Evolutionary conservation across 169 alveolate species (phyloP).

Genomic region (Plasmodium vinckei): DNA sequence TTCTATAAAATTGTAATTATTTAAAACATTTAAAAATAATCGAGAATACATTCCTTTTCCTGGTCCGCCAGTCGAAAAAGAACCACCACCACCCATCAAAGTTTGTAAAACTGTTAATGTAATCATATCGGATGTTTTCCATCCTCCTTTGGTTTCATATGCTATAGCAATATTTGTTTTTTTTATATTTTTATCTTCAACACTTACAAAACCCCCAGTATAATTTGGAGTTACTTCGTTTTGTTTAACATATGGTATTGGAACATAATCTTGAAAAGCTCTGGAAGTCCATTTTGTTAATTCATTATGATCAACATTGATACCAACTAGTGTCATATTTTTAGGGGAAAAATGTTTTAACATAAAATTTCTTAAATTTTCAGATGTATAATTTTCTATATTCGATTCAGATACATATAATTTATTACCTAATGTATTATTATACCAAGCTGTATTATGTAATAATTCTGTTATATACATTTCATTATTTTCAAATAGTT

Average conservation of each 20-base stretch:
- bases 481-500: conserved; percentile 84
- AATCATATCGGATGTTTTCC: conserved; percentile 87
- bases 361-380: conserved; percentile 87
- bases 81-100: conserved; percentile 94
- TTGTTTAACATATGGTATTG: conserved; percentile 84
- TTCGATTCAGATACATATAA: conserved; percentile 81
- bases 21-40: conserved; percentile 88
- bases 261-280: conserved; percentile 90
- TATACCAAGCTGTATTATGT: conserved; percentile 91
- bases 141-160: conserved; percentile 84
- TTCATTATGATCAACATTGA: conserved; percentile 88
- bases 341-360: conserved; percentile 90
- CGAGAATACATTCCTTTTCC: conserved; percentile 94
- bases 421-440: conserved; percentile 90
- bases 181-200: conserved; percentile 85
- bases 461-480: conserved; percentile 87
- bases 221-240: conserved; percentile 83
- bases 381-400: conserved; percentile 85
- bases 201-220: conserved; percentile 91
- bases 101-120: conserved; percentile 89
- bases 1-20: conserved; percentile 90
- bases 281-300: conserved; percentile 89
- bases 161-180: conserved; percentile 90
- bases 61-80: conserved; percentile 94
- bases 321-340: conserved; percentile 88